Evolutionary conservation across 2,329 filamentous ascomycete genomes (phyloP).

Genomic region (Fusarium chuoi): DNA sequence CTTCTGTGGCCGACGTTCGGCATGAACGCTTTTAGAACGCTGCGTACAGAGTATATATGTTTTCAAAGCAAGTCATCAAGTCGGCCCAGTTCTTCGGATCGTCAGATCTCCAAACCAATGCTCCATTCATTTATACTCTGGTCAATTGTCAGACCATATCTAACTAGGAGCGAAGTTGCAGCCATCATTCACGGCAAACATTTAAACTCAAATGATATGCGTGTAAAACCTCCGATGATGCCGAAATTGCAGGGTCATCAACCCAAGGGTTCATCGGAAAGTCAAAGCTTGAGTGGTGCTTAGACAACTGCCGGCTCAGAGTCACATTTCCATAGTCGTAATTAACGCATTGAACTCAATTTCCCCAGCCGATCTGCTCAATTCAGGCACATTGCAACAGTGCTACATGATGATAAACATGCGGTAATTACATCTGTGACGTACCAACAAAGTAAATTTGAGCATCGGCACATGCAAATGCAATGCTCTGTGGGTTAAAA

Average conservation of each 20-base stretch:
- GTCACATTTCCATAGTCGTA: not conserved
- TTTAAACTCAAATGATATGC: not conserved
- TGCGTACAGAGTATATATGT: too few species aligned
- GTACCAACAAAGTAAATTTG: not conserved
- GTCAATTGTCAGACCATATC: not conserved
- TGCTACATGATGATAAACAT: not conserved
- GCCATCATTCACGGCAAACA: not conserved
- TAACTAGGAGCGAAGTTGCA: not conserved
- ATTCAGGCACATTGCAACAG: not conserved
- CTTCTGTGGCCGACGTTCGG: not conserved
- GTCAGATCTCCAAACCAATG: not conserved
- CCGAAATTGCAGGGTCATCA: not conserved
- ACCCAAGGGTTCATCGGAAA: not conserved
- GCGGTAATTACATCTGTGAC: not conserved
- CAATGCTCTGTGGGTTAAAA: not conserved
- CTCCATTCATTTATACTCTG: not conserved
- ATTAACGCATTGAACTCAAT: not conserved
- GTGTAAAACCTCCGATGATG: not conserved
- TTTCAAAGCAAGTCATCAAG: too few species aligned
- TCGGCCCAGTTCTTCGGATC: too few species aligned
- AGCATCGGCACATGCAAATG: not conserved
- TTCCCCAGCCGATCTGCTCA: not conserved
- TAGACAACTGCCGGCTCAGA: not conserved
- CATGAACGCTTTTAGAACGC: too few species aligned
- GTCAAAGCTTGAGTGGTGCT: not conserved